Base-by-base conservation (phyloP, 805 yeast genomes). In the Candida tallmaniae region DNA sequence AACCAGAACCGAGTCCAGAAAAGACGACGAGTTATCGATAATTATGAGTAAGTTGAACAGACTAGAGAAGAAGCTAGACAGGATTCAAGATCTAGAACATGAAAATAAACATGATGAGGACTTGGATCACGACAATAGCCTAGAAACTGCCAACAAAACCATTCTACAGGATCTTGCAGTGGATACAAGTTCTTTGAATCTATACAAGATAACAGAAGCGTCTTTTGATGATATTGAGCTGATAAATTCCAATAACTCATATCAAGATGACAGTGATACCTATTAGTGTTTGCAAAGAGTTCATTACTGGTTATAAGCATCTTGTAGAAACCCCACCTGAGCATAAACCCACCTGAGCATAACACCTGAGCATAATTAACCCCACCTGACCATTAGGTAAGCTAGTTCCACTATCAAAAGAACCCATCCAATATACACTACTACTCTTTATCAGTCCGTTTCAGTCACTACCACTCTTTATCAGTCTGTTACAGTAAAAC, bases 221-320 rank as follows among this genome's bases (percentile, higher is more conserved):
- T 45, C 58, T 5, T 31, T 46, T n/a, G 46, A 47, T 32, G 57
- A 47, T 29, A 35, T 43, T 5, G 52, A 46, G 4, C 56, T 51
- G 56, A 41, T 51, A 10, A 36, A 43, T 19, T 51, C 55, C 10
- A 42, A n/a, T n/a, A n/a, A n/a, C n/a, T n/a, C n/a, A n/a, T n/a
- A n/a, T n/a, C n/a, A n/a, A n/a, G n/a, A n/a, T n/a, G n/a, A n/a
- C n/a, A n/a, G n/a, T n/a, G n/a, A n/a, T n/a, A n/a, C n/a, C n/a
- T n/a, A n/a, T n/a, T n/a, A n/a, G n/a, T n/a, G n/a, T n/a, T n/a
- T n/a, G n/a, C n/a, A n/a, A n/a, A n/a, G n/a, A n/a, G n/a, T n/a
- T n/a, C n/a, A n/a, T n/a, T n/a, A n/a, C n/a, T n/a, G n/a, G n/a
- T n/a, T n/a, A n/a, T n/a, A n/a, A n/a, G n/a, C n/a, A n/a, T n/a